Evolutionary conservation across 2,329 filamentous ascomycete genomes (phyloP).

Genomic region (Drechslerella dactyloides): DNA sequence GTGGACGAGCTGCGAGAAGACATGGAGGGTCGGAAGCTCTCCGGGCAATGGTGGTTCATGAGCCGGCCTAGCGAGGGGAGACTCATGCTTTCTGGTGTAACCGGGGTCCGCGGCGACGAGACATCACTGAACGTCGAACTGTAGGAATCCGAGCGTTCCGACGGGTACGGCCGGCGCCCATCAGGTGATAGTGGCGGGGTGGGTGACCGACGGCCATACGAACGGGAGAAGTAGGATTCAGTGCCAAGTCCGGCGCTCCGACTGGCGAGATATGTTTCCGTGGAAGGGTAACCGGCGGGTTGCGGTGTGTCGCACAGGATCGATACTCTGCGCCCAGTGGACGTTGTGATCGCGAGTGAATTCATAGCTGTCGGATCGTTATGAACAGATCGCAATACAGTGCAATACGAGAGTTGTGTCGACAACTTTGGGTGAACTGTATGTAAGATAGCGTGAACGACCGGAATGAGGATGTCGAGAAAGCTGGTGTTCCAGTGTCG

Average conservation of each 20-base stretch:
- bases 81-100: slow-evolving; percentile 53
- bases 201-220: slow-evolving; percentile 53
- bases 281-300: slow-evolving; percentile 18
- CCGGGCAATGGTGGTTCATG: slow-evolving; percentile 48
- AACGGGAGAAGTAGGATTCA: slow-evolving; percentile 49
- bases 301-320: slow-evolving; percentile 52
- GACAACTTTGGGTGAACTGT: not conserved
- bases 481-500: slow-evolving; percentile 3
- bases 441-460: not conserved
- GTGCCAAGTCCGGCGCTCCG: too few relatives aligned
- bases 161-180: slow-evolving; percentile 51
- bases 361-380: slow-evolving; percentile 49
- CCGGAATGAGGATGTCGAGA: not conserved
- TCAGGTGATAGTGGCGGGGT: slow-evolving; percentile 55
- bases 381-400: slow-evolving; percentile 15
- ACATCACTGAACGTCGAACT: slow-evolving; percentile 52
- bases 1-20: slow-evolving; percentile 48
- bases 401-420: slow-evolving; percentile 4
- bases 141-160: slow-evolving; percentile 53
- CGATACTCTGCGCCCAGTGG: slow-evolving; percentile 54
- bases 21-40: slow-evolving; percentile 50
- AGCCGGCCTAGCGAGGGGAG: slow-evolving; percentile 54
- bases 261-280: too few relatives aligned
- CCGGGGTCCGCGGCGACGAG: slow-evolving; percentile 50
- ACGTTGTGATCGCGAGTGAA: slow-evolving; percentile 54